These are phyloP conservation scores for Gossypium arboreum DNA, from an alignment of 345 rosid genomes.

Conservation along the genomic window DNA sequence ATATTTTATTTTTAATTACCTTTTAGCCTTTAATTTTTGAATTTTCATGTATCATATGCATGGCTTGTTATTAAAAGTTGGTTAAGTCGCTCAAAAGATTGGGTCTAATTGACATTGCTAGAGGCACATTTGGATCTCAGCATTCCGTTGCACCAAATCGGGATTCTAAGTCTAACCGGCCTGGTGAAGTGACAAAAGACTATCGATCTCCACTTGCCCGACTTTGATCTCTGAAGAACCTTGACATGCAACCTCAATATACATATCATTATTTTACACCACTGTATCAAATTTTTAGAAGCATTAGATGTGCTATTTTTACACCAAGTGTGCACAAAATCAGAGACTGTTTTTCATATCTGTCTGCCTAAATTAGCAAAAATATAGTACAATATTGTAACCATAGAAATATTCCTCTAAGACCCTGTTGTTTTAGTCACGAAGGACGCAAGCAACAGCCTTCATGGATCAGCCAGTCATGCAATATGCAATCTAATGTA, in stretches of 20 bases:
- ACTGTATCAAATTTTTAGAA: not conserved
- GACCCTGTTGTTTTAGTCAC: slow-evolving; percentile 25
- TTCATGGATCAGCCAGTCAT: slow-evolving; percentile 24
- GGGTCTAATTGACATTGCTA: no score
- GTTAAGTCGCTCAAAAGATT: no score
- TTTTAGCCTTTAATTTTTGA: no score
- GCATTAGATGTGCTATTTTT: not conserved
- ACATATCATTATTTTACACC: not conserved
- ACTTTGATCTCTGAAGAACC: not conserved
- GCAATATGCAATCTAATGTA: slow-evolving; percentile 12
- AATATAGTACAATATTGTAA: slow-evolving; percentile 18
- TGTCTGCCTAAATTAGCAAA: slow-evolving; percentile 15
- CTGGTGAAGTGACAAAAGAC: no score
- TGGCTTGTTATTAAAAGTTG: no score
- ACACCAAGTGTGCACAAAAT: slow-evolving; percentile 19
- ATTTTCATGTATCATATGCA: no score
- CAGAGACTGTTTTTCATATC: slow-evolving; percentile 8
- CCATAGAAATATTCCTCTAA: slow-evolving; percentile 11
- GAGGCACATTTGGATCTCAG: no score
- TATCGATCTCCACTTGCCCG: no score
- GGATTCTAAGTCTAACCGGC: no score
- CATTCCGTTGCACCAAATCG: no score
- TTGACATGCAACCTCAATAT: not conserved
- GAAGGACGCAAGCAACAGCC: slow-evolving; percentile 50
- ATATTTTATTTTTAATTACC: no score